Conservation (phyloP, 805 yeast species). For the Yarrowia sp. region DNA sequence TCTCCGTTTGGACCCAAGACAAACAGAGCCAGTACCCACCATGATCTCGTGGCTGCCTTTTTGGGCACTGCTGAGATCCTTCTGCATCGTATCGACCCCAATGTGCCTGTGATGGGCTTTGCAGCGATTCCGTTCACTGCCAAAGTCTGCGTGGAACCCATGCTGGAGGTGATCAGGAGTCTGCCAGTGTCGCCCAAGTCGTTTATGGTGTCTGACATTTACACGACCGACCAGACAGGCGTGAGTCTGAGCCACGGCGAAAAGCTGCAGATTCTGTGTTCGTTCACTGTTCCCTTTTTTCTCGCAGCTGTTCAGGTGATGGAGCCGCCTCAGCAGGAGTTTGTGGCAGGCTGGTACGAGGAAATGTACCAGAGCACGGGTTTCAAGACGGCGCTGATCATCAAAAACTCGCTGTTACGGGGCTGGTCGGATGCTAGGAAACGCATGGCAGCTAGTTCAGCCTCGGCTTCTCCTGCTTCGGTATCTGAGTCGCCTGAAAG, state of each 20-base stretch:
- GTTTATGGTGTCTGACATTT: slow-evolving; percentile 12
- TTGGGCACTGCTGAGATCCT: slow-evolving; percentile 5
- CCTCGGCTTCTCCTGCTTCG: slow-evolving; percentile 18
- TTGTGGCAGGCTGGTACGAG: slow-evolving; percentile 14
- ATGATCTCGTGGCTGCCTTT: slow-evolving; percentile 16
- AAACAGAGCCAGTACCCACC: slow-evolving; percentile 9
- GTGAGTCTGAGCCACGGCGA: slow-evolving; percentile 12
- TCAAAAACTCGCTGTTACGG: slow-evolving; percentile 24
- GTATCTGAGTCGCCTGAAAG: slow-evolving; percentile 3
- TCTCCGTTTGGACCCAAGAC: slow-evolving; percentile 24
- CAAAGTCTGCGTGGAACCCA: slow-evolving; percentile 21
- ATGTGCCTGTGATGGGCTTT: slow-evolving; percentile 21
- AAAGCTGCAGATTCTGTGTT: slow-evolving; percentile 26
- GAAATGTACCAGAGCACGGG: slow-evolving; percentile 24
- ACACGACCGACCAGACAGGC: slow-evolving; percentile 20
- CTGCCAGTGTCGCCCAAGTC: slow-evolving; percentile 6
- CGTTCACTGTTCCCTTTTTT: slow-evolving; percentile 23
- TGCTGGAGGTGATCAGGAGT: slow-evolving; percentile 15
- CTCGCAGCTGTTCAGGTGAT: slow-evolving; percentile 15
- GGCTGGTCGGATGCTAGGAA: slow-evolving; percentile 24
- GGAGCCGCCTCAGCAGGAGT: slow-evolving; percentile 24
- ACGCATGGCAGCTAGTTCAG: slow-evolving; percentile 2
- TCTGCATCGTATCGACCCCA: slow-evolving; percentile 30
- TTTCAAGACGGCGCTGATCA: slow-evolving; percentile 18
- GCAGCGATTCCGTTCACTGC: slow-evolving; percentile 28